A percentile compares a stretch with the other conserved stretches of the same genome.
Conservation (phyloP, 495 filamentous ascomycete species). For the Penicillium cosmopolitanum region DNA sequence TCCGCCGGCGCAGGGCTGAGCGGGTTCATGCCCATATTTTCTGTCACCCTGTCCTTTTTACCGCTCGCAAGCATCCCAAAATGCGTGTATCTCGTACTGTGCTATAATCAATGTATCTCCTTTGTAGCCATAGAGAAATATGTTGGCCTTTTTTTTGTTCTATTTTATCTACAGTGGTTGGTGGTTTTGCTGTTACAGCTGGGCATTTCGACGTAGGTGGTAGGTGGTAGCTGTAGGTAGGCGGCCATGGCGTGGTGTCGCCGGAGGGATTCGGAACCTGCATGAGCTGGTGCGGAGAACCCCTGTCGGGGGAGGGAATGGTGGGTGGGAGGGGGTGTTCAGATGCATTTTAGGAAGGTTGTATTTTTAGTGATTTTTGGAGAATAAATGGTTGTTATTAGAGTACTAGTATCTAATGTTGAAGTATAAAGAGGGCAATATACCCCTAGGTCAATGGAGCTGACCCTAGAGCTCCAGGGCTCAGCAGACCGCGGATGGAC, state of each 20-base stretch:
- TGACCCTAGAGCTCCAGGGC: conserved; percentile 1
- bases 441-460: not conserved
- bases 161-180: not conserved
- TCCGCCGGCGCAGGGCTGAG: conserved; percentile 14
- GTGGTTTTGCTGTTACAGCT: not conserved
- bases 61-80: conserved; percentile 36
- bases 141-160: conserved; percentile 23
- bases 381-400: too few species aligned
- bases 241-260: conserved; percentile 7
- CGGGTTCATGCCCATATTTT: conserved; percentile 33
- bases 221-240: not conserved
- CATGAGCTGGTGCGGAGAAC: conserved; percentile 34
- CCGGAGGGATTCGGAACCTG: conserved; percentile 38
- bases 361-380: too few species aligned
- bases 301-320: conserved; percentile 22
- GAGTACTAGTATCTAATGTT: too few species aligned
- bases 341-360: not conserved
- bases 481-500: not conserved
- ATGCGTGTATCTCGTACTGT: conserved; percentile 55
- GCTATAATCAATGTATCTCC: conserved; percentile 56
- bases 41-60: conserved; percentile 30
- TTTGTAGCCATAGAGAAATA: conserved; percentile 51
- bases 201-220: not conserved
- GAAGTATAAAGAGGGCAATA: not conserved
- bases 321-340: conserved; percentile 11